Percentiles rank a stretch among this genome's conserved stretches.
phyloP scores from a whole-genome alignment of 2,329 filamentous ascomycete genomes.

The Ceratocystis huliohia region DNA sequence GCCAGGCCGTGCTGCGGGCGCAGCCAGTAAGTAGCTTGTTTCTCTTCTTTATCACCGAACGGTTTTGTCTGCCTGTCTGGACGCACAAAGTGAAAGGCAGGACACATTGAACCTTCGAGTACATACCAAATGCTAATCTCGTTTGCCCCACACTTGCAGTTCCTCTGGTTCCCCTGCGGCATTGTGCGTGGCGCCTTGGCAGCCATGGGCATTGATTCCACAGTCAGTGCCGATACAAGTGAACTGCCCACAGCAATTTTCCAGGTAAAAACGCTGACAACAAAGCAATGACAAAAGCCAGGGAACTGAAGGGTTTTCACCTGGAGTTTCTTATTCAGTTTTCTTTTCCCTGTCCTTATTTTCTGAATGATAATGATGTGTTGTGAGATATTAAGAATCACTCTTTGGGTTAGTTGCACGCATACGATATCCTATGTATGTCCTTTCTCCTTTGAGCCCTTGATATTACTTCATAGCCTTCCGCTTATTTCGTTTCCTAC shows the following conservation, averaged over 20 bases:
- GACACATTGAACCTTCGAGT: too few species aligned
- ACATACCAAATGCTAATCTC: background rate
- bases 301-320: background rate
- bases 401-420: too few species aligned
- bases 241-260: conserved; percentile 85
- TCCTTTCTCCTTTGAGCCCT: too few species aligned
- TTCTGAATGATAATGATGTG: too few species aligned
- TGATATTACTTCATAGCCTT: too few species aligned
- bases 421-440: too few species aligned
- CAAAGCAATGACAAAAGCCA: conserved; percentile 39
- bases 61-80: background rate
- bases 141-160: conserved; percentile 37
- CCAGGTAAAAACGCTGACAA: conserved; percentile 75
- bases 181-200: conserved; percentile 83
- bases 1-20: conserved; percentile 59
- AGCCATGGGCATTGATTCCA: conserved; percentile 81
- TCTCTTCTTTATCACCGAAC: background rate
- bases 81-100: background rate
- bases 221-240: conserved; percentile 77
- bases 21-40: conserved; percentile 54
- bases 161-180: conserved; percentile 90
- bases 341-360: too few species aligned
- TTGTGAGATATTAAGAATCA: too few species aligned
- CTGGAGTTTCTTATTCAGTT: too few species aligned
- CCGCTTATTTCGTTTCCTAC: background rate